phyloP scores from a whole-genome alignment of 805 yeast species.

The Candida succiphila region DNA sequence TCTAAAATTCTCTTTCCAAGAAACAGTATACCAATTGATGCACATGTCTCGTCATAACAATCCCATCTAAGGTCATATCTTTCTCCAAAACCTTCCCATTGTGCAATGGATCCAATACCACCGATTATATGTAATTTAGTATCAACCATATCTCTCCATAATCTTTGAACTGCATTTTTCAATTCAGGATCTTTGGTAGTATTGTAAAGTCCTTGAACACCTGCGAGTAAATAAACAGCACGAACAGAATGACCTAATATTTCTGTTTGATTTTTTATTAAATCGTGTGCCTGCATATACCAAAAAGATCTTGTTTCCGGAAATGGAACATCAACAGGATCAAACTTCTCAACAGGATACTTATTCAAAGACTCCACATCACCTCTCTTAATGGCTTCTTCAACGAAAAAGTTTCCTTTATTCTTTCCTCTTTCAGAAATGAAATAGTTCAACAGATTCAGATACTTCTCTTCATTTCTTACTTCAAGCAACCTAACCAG shows the following conservation, averaged over 20 bases:
- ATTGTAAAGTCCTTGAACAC: conserved; percentile 13
- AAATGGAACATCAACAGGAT: conserved; percentile 4
- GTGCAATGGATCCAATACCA: conserved; percentile 15
- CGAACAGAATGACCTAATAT: conserved; percentile 17
- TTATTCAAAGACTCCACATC: conserved; percentile 5
- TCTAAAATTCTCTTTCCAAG: conserved; percentile 10
- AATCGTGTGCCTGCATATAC: conserved; percentile 15
- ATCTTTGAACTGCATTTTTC: conserved; percentile 5
- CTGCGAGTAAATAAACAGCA: conserved; percentile 12
- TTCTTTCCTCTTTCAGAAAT: conserved; percentile 14
- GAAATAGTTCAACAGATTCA: conserved; percentile 12
- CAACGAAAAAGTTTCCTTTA: conserved; percentile 10
- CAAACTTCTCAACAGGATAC: conserved; percentile 5
- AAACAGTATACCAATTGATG: conserved; percentile 14
- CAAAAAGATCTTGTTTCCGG: conserved; percentile 9
- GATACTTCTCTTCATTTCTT: conserved; percentile 9
- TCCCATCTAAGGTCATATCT: conserved; percentile 13
- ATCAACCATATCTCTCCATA: conserved; percentile 14
- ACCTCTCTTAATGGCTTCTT: conserved; percentile 11
- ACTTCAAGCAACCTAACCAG: conserved; percentile 11
- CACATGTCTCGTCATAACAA: conserved; percentile 19
- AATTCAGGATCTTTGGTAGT: conserved; percentile 8
- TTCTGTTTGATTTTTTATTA: conserved; percentile 9
- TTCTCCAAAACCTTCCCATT: conserved; percentile 20
- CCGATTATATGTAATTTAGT: conserved; percentile 15